Evolutionary conservation across 371 early-diverging fungal genomes (phyloP).

Genomic region (Quaeritorhiza haematococci): DNA sequence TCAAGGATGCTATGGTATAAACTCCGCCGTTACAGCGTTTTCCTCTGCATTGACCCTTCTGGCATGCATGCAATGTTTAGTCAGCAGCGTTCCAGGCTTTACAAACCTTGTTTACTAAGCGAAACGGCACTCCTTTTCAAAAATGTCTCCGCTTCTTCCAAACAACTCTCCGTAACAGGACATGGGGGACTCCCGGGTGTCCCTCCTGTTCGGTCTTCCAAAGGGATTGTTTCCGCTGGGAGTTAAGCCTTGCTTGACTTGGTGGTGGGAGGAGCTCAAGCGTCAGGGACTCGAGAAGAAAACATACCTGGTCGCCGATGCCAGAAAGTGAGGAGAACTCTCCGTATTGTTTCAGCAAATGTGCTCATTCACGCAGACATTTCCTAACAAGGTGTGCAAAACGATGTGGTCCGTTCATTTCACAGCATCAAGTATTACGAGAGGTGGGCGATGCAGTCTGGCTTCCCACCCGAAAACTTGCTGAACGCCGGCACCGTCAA

Average conservation of each 20-base stretch:
- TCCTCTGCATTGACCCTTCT: not conserved
- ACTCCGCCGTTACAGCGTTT: not conserved
- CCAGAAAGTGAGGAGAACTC: conserved; percentile 10
- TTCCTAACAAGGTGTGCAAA: not conserved
- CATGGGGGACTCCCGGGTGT: not conserved
- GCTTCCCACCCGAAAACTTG: conserved; percentile 1
- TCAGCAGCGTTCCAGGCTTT: too few species aligned
- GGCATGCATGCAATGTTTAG: too few species aligned
- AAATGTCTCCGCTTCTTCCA: too few species aligned
- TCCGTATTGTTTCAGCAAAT: too few species aligned
- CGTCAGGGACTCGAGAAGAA: not conserved
- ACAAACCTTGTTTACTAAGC: too few species aligned
- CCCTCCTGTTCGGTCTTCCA: conserved; percentile 7
- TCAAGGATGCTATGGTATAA: not conserved
- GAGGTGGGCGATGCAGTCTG: conserved; percentile 13
- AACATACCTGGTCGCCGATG: conserved; percentile 12
- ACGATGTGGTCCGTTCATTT: not conserved
- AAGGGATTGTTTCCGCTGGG: conserved; percentile 15
- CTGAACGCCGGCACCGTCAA: not conserved
- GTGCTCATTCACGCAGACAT: not conserved
- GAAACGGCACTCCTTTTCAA: too few species aligned
- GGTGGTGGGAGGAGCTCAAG: not conserved
- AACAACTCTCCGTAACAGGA: too few species aligned
- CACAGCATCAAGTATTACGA: conserved; percentile 2
- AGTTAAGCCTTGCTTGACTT: conserved; percentile 11